phyloP scores from a whole-genome alignment of 495 filamentous ascomycete genomes.

The Penicillium canariense region DNA sequence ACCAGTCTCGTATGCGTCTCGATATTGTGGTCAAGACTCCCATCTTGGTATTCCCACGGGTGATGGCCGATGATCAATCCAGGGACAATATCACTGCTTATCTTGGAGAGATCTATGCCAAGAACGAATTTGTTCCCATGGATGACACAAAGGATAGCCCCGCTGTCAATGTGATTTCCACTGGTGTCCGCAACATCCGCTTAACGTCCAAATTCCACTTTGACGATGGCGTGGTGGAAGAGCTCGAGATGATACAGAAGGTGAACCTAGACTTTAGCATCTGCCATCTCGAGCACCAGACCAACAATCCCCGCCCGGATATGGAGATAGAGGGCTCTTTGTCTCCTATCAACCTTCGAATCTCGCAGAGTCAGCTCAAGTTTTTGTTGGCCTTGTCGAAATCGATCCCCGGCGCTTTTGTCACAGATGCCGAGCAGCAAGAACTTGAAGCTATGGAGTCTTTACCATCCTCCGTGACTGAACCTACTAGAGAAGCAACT shows the following conservation, averaged over 20 bases:
- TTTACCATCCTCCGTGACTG: slow-evolving; percentile 55
- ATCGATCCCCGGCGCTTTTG: slow-evolving; percentile 84
- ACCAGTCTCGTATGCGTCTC: slow-evolving; percentile 84
- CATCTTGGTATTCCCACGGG: slow-evolving; percentile 87
- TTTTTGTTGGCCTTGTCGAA: slow-evolving; percentile 81
- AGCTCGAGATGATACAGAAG: slow-evolving; percentile 93
- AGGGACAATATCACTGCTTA: slow-evolving; percentile 88
- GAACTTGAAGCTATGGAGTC: slow-evolving; percentile 63
- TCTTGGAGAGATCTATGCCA: slow-evolving; percentile 93
- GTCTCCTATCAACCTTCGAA: slow-evolving; percentile 84
- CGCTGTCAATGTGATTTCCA: slow-evolving; percentile 83
- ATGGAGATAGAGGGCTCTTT: slow-evolving; percentile 87
- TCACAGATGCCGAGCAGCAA: slow-evolving; percentile 67
- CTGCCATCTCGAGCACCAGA: slow-evolving; percentile 82
- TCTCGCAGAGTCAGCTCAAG: slow-evolving; percentile 88
- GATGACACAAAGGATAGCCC: slow-evolving; percentile 67
- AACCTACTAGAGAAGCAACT: slow-evolving; percentile 43
- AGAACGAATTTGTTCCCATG: slow-evolving; percentile 83
- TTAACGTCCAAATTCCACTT: slow-evolving; percentile 90
- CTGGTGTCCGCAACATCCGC: slow-evolving; percentile 88
- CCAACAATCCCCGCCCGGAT: slow-evolving; percentile 77
- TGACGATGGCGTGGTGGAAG: slow-evolving; percentile 65
- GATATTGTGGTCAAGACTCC: slow-evolving; percentile 91
- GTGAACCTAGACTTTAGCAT: slow-evolving; percentile 91
- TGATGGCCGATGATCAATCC: slow-evolving; percentile 58